phyloP scores from a whole-genome alignment of 2,329 filamentous ascomycete genomes.

The Pyrenophora graminea region DNA sequence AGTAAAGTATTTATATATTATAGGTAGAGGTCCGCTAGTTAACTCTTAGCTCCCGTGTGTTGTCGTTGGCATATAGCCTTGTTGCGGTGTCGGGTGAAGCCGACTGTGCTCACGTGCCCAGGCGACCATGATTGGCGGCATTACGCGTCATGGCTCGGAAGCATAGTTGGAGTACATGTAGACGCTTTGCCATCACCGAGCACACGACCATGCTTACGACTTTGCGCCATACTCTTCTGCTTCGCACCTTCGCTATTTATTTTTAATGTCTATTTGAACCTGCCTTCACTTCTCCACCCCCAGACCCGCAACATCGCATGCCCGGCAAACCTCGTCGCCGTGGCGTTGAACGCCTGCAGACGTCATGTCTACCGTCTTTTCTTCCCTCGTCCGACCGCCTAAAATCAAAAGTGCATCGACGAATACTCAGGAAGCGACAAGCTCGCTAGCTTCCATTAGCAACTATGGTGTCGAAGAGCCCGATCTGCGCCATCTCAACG shows the following conservation, averaged over 20 bases:
- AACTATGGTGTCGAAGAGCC: slow-evolving; percentile 54
- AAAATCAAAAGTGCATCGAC: slow-evolving; percentile 24
- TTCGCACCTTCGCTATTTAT: slow-evolving; percentile 3
- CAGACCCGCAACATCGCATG: slow-evolving; percentile 7
- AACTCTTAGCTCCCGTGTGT: no score
- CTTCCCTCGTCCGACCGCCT: slow-evolving; percentile 39
- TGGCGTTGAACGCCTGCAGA: slow-evolving; percentile 13
- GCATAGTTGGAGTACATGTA: neutral
- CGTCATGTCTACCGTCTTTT: slow-evolving; percentile 44
- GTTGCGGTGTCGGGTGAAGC: no score
- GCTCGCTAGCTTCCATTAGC: slow-evolving; percentile 3
- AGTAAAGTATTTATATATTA: no score
- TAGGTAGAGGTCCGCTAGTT: no score
- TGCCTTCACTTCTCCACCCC: neutral
- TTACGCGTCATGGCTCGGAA: slow-evolving; percentile 22
- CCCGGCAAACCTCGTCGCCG: slow-evolving; percentile 1
- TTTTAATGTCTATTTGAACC: slow-evolving; percentile 22
- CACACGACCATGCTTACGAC: slow-evolving; percentile 3
- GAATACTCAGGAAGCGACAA: slow-evolving; percentile 10
- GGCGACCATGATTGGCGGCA: slow-evolving; percentile 14
- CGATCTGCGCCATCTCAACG: slow-evolving; percentile 71
- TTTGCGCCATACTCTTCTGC: neutral
- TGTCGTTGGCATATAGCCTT: no score
- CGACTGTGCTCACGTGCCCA: slow-evolving; percentile 8
- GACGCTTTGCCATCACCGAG: neutral